phyloP scores from a whole-genome alignment of 169 alveolate species.

The Amoebophrya sp. region DNA sequence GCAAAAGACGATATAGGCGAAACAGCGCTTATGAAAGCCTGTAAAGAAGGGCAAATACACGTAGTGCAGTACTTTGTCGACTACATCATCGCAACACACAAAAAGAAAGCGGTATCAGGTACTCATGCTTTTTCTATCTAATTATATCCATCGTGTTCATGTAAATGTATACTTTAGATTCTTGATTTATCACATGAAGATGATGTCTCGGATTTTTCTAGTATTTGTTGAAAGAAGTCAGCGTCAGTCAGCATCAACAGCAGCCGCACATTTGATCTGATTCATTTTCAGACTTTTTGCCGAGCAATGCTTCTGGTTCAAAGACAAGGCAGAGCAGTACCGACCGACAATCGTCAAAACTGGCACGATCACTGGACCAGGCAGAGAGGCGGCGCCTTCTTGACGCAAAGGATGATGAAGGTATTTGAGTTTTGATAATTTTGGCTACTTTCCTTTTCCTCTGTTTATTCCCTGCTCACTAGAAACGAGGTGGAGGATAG shows the following conservation, averaged over 20 bases:
- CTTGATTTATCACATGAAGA: too few relatives aligned
- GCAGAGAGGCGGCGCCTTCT: constrained; percentile 21
- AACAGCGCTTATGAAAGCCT: constrained; percentile 30
- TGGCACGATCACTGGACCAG: not conserved
- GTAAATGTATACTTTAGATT: too few relatives aligned
- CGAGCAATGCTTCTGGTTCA: not conserved
- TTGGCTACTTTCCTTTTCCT: too few relatives aligned
- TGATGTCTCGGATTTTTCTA: too few relatives aligned
- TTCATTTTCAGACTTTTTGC: not conserved
- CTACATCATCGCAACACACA: not conserved
- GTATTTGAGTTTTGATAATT: too few relatives aligned
- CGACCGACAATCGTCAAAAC: not conserved
- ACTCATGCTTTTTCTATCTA: too few relatives aligned
- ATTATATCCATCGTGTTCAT: too few relatives aligned
- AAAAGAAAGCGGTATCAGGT: not conserved
- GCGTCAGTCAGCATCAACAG: too few relatives aligned
- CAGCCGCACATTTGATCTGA: not conserved
- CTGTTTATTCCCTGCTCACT: too few relatives aligned
- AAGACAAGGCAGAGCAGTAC: not conserved
- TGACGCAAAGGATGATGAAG: constrained; percentile 33
- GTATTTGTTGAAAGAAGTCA: too few relatives aligned
- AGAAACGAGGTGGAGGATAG: too few relatives aligned
- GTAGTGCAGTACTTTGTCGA: not conserved
- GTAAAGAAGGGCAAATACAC: constrained; percentile 12
- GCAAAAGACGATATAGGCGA: constrained; percentile 30